These are phyloP conservation scores for Ogataea zsoltii DNA, from an alignment of 805 yeast species.

Conservation along the genomic window DNA sequence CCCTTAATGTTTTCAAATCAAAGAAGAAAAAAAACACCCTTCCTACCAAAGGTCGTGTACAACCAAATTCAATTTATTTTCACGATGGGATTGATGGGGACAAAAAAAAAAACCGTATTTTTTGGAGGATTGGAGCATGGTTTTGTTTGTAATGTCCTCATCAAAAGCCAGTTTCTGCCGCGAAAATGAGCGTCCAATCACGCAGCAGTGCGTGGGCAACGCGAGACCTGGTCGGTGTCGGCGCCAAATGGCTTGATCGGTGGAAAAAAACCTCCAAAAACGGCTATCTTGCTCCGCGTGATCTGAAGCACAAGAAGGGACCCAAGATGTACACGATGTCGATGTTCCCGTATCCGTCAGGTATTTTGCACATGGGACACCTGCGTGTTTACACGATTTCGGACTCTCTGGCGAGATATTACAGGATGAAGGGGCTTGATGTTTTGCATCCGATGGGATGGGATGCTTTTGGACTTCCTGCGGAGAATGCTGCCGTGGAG, in stretches of 20 bases:
- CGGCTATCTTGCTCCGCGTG: conserved; percentile 32
- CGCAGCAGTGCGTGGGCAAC: conserved; percentile 10
- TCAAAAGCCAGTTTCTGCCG: no score
- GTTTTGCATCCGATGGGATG: conserved; percentile 98
- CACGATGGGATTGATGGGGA: no score
- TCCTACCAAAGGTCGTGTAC: no score
- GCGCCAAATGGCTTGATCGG: conserved; percentile 51
- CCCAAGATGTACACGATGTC: conserved; percentile 62
- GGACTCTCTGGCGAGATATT: conserved; percentile 78
- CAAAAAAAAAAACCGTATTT: no score
- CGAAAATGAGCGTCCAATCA: conserved; percentile 5
- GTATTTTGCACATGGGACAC: conserved; percentile 91
- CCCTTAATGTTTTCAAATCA: no score
- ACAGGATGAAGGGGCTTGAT: conserved; percentile 70
- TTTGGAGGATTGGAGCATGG: no score
- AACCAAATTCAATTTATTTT: no score
- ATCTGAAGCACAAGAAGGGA: conserved; percentile 12
- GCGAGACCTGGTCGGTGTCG: conserved; percentile 36
- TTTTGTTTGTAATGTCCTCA: no score
- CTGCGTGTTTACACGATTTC: conserved; percentile 88
- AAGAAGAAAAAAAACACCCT: no score
- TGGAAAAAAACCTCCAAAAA: conserved; percentile 41
- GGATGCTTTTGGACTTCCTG: conserved; percentile 99
- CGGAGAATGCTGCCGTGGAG: conserved; percentile 96
- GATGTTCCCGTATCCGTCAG: conserved; percentile 97